Evolutionary conservation across 352 stramenopile genomes (phyloP).

Genomic region (Globisporangium paddicum): DNA sequence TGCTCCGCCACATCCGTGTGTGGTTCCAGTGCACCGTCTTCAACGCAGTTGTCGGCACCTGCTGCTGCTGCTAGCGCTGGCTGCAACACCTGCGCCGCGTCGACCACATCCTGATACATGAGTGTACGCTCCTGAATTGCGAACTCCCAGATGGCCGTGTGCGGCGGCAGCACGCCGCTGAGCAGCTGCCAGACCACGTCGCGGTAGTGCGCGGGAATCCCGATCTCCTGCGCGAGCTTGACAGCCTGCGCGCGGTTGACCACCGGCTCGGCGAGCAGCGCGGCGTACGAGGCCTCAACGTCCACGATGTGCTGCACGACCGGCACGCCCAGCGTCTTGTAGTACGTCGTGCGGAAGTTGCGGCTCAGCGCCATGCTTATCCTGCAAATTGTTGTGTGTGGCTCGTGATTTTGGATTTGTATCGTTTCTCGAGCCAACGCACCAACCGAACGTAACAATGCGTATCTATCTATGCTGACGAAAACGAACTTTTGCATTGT

Average conservation of each 20-base stretch:
- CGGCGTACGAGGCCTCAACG: slow-evolving; percentile 66
- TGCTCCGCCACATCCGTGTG: not conserved
- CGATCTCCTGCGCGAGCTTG: slow-evolving; percentile 73
- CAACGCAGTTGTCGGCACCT: not conserved
- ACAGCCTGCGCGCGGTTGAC: slow-evolving; percentile 66
- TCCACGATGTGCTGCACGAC: slow-evolving; percentile 83
- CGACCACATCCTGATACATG: slow-evolving; percentile 69
- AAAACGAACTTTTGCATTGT: not conserved
- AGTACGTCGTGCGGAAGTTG: slow-evolving; percentile 86
- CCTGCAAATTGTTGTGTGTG: not conserved
- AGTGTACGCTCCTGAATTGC: slow-evolving; percentile 34
- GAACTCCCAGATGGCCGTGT: slow-evolving; percentile 62
- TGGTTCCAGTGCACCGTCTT: not conserved
- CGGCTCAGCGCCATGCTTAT: slow-evolving; percentile 49
- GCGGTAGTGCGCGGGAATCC: slow-evolving; percentile 50
- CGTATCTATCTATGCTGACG: not conserved
- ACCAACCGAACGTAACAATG: not conserved
- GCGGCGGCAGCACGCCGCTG: slow-evolving; percentile 41
- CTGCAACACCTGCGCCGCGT: slow-evolving; percentile 44
- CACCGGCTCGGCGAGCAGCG: slow-evolving; percentile 45
- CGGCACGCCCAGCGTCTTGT: slow-evolving; percentile 84
- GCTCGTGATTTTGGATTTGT: not conserved
- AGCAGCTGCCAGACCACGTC: slow-evolving; percentile 58
- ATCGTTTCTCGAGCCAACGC: not conserved
- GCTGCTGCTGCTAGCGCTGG: not conserved